Conservation (phyloP, 2,329 filamentous ascomycete genomes). For the Monilinia fructicola region DNA sequence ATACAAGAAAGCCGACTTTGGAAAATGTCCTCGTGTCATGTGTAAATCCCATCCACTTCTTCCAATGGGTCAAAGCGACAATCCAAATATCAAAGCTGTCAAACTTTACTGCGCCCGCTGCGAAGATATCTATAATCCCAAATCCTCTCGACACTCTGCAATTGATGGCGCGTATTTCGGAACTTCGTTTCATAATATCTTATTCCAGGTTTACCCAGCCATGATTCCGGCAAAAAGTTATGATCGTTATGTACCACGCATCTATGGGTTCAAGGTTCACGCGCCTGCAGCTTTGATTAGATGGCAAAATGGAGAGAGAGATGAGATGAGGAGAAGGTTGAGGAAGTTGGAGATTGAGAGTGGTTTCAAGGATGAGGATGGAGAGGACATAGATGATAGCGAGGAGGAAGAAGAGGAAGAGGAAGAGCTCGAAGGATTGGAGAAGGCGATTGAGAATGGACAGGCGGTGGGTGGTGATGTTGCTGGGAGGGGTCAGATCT, state of each 20-base stretch:
- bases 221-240: slow-evolving; percentile 83
- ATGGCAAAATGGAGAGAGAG: slow-evolving; percentile 82
- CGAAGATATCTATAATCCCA: slow-evolving; percentile 98
- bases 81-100: slow-evolving; percentile 82
- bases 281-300: slow-evolving; percentile 81
- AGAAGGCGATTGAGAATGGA: slow-evolving; percentile 9
- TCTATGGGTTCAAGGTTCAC: slow-evolving; percentile 96
- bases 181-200: slow-evolving; percentile 96
- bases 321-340: slow-evolving; percentile 79
- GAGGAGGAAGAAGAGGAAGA: slow-evolving; percentile 52
- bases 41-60: slow-evolving; percentile 91
- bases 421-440: slow-evolving; percentile 30
- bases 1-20: slow-evolving; percentile 97
- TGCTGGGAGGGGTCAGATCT: not conserved
- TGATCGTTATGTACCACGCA: slow-evolving; percentile 82
- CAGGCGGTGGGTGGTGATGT: slow-evolving; percentile 9
- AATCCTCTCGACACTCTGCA: slow-evolving; percentile 89
- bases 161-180: slow-evolving; percentile 99
- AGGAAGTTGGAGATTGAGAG: slow-evolving; percentile 70
- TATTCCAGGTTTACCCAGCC: slow-evolving; percentile 96
- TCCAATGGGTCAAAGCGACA: slow-evolving; percentile 90
- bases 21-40: slow-evolving; percentile 94
- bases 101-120: slow-evolving; percentile 97
- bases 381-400: slow-evolving; percentile 55
- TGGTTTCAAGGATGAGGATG: slow-evolving; percentile 72